Conservation (phyloP, 2,329 filamentous ascomycete genomes). For the Aureobasidium sp. region DNA sequence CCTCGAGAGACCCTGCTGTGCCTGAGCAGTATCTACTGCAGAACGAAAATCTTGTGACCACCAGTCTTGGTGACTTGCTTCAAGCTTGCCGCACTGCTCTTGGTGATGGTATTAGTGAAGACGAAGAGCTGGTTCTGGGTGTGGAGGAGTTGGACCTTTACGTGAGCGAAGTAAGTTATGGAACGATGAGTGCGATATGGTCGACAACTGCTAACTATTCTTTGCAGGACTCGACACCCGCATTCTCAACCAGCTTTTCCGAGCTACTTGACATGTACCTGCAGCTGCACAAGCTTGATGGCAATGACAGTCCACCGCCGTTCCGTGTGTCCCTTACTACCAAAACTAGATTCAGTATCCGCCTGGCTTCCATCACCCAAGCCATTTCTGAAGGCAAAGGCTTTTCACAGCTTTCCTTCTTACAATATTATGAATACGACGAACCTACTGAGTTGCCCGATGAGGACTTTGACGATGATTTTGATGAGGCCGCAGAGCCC, state of each 20-base stretch:
- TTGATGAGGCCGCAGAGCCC: slow-evolving; percentile 1
- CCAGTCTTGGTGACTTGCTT: slow-evolving; percentile 50
- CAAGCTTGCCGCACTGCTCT: slow-evolving; percentile 49
- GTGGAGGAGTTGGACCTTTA: slow-evolving; percentile 50
- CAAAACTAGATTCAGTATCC: slow-evolving; percentile 47
- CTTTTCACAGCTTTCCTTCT: slow-evolving; percentile 40
- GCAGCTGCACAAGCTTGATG: slow-evolving; percentile 54
- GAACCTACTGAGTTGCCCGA: slow-evolving; percentile 16
- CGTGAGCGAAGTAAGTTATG: slow-evolving; percentile 49
- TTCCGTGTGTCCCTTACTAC: slow-evolving; percentile 49
- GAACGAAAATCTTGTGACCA: slow-evolving; percentile 48
- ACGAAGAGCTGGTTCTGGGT: slow-evolving; percentile 51
- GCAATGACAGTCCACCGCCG: slow-evolving; percentile 46
- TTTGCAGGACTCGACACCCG: slow-evolving; percentile 42
- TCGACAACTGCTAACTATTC: slow-evolving; percentile 16
- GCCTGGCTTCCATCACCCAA: slow-evolving; percentile 46
- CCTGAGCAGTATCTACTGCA: slow-evolving; percentile 51
- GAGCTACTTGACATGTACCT: slow-evolving; percentile 55
- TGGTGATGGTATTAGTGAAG: slow-evolving; percentile 47
- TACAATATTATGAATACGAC: slow-evolving; percentile 19
- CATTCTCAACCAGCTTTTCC: slow-evolving; percentile 45
- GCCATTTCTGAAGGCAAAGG: slow-evolving; percentile 53
- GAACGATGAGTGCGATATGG: not conserved
- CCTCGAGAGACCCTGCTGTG: slow-evolving; percentile 46
- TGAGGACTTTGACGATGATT: slow-evolving; percentile 15